phyloP scores from a whole-genome alignment of 768 basidiomycete species.

The Russula sp. region DNA sequence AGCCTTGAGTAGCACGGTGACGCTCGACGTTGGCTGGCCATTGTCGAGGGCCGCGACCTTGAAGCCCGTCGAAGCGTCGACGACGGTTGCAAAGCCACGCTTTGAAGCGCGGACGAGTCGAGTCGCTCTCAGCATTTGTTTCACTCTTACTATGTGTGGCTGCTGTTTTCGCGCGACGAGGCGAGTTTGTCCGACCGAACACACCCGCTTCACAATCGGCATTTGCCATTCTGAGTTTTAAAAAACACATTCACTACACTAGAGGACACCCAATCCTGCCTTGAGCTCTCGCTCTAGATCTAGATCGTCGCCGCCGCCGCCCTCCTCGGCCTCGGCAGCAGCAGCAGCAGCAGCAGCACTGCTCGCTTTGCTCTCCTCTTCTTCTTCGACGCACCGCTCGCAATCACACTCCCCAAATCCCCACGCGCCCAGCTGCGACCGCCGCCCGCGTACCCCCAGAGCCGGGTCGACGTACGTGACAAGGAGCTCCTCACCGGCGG shows the following conservation, averaged over 20 bases:
- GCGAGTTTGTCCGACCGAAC: background rate
- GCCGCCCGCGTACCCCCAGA: conserved; percentile 40
- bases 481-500: conserved; percentile 64
- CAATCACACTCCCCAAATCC: conserved; percentile 71
- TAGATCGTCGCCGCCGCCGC: conserved; percentile 45
- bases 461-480: conserved; percentile 76
- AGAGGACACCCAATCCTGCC: conserved; percentile 51
- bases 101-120: conserved; percentile 14
- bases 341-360: background rate
- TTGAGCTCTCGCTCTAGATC: conserved; percentile 57
- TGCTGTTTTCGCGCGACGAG: too few species aligned
- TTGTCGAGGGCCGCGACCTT: conserved; percentile 84
- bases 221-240: background rate
- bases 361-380: conserved; percentile 12
- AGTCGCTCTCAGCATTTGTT: conserved; percentile 22
- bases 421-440: conserved; percentile 57
- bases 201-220: background rate
- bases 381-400: conserved; percentile 59
- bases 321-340: background rate
- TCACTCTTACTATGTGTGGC: too few species aligned
- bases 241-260: background rate
- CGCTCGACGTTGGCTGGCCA: conserved; percentile 75
- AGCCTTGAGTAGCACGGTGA: conserved; percentile 90
- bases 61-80: conserved; percentile 64
- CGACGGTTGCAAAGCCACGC: conserved; percentile 79